Evolutionary conservation across 1,284 basidiomycete genomes (phyloP), one percentile per base, ranked within the genome.

Genomic region (Pterula multifida): DNA sequence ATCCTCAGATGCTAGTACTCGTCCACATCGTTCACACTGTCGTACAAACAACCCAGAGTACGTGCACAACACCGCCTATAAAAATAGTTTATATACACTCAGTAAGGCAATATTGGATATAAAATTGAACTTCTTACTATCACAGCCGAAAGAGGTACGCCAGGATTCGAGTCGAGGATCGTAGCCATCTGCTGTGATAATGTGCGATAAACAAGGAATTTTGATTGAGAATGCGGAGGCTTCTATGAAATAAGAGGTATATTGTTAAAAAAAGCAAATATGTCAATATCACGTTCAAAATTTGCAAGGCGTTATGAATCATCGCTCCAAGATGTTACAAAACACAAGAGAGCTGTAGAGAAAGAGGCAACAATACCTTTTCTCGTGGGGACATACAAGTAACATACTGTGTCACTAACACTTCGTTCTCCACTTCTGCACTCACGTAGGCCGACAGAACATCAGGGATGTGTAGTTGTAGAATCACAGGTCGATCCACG

Each of bases 381-480:
- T 87, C 84, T 57, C 83, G 68, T 17, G 84, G 77, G 2, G 79
- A 82, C 59, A 85, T 81, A 11, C 71, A 73, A 21, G 76, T 70
- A 32, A 81, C 69, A 53, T 71, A 80, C 60, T 83, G 80, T 28
- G 79, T 70, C 15, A 73, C 53, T 22, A 83, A 63, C 2, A 57
- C 54, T 11, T 60, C 55, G 22, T 67, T 65, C 17, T 63, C 60
- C 17, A 53, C 53, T 42, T 66, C 70, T 42, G 81, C 59, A 1
- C 70, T 73, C 39, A 83, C 58, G 65, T 78, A 84, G 48, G 76
- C 72, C 1, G 68, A 73, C 48, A 82, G 62, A 48, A 84, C 76
- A 57, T 85, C 79, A 2, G 65, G 65, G 50, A 82, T 76, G n/a
- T 65, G 66, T 55, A 80, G 75, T 26, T 78, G 75, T 13, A 83